A percentile compares a stretch with the other conserved stretches of the same genome.
Conservation (phyloP, 116 monocot genomes). For the Trichopus zeylanicus region DNA sequence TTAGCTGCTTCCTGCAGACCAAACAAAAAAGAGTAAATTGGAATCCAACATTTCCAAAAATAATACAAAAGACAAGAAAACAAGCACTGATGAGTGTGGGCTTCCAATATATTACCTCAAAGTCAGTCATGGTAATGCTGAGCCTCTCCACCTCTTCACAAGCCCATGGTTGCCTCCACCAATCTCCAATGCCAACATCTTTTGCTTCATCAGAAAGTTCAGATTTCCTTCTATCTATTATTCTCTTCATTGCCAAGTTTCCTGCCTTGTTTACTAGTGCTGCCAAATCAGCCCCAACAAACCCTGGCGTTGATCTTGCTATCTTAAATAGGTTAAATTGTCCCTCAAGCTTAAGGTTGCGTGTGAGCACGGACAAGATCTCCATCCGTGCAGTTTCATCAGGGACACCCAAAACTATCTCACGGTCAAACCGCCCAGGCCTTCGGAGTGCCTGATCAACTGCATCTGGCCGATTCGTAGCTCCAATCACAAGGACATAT, state of each 20-base stretch:
- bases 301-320: conserved; percentile 85
- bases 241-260: conserved; percentile 87
- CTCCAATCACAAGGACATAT: conserved; percentile 95
- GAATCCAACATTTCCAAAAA: too few species aligned
- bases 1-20: conserved; percentile 64
- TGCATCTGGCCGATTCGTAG: conserved; percentile 92
- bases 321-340: conserved; percentile 62
- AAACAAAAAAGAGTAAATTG: too few species aligned
- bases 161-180: conserved; percentile 72
- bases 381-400: conserved; percentile 69
- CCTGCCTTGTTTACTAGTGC: conserved; percentile 85
- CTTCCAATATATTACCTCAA: conserved; percentile 83
- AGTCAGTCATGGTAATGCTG: conserved; percentile 68
- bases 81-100: too few species aligned
- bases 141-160: conserved; percentile 63
- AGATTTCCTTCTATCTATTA: conserved; percentile 46
- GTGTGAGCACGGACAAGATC: conserved; percentile 56
- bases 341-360: conserved; percentile 56
- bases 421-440: conserved; percentile 82
- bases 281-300: conserved; percentile 92
- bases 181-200: conserved; percentile 21
- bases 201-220: conserved; percentile 17
- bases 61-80: too few species aligned
- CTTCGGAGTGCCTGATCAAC: conserved; percentile 83
- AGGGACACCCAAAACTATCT: conserved; percentile 77